Evolutionary conservation across 2,329 filamentous ascomycete genomes (phyloP), one percentile per base, ranked within the genome.

Genomic region (Zelopaecilomyces penicillatus): DNA sequence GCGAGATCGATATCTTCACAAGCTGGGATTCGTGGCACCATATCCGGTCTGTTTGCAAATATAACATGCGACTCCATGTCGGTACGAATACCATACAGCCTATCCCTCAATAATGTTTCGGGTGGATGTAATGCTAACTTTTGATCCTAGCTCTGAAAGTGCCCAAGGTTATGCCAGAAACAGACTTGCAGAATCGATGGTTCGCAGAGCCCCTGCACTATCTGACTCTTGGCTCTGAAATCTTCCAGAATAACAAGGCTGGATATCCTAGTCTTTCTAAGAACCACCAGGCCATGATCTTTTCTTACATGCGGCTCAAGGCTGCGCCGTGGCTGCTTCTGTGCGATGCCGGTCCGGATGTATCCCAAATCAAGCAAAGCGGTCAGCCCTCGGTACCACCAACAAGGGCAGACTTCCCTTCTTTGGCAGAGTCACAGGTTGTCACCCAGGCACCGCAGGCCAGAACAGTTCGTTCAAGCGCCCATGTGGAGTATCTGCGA

Each of bases 21-120:
- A 76, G 83, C 3, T 98, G 94, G 94, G 90, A 97, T 65, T 83
- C 85, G 1, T 98, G 93, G 93, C 84, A 98, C 62, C 74, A 83
- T 26, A 85, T 98, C 57, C 78, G 93, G 43, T 83, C 82, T 43
- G 72, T 88, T 46, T 96, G 89, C 75, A 85, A 83, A 67, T 97
- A 98, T 66, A 84, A 83, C 64, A 68, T 76, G 45, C 80, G 88
- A 61, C 73, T 98, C 33, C 84, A 81, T 57, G 80, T 96, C 65
- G 87, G 91, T 95, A 83, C 61, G 33, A 9, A 39, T 39, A 8
- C 42, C 39, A 38, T 39, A 12, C 7, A 5, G 11, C 19, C 19
- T 19, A 19, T 19, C 19, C 19, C 19, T 19, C 19, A 19, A 19
- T 19, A 19, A 19, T 19, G 19, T 34, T 30, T 29, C 29, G 8